These are phyloP conservation scores for Fagopyrum tataricum DNA, from an alignment of 148 eudicot genomes.

Conservation along the genomic window DNA sequence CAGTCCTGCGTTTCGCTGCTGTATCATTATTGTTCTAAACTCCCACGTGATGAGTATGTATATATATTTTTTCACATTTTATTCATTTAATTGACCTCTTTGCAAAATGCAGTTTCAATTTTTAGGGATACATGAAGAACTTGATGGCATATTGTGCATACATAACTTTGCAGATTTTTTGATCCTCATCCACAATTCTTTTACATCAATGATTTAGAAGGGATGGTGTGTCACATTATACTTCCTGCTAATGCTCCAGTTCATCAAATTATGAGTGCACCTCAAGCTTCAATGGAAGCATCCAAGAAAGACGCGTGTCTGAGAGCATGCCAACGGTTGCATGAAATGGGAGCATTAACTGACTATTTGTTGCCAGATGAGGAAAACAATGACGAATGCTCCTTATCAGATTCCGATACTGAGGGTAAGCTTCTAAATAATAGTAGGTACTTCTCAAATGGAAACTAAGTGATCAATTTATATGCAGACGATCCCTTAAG, in stretches of 20 bases:
- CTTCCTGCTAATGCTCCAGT: slow-evolving; percentile 92
- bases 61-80: not conserved
- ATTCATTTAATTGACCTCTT: not conserved
- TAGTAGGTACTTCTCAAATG: not conserved
- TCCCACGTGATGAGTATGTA: slow-evolving; percentile 93
- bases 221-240: slow-evolving; percentile 59
- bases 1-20: slow-evolving; percentile 64
- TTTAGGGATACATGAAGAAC: not conserved
- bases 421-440: slow-evolving; percentile 39
- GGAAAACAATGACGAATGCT: slow-evolving; percentile 35
- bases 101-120: not conserved
- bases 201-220: slow-evolving; percentile 61
- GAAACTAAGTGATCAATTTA: slow-evolving; percentile 2
- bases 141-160: not conserved
- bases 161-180: slow-evolving; percentile 50
- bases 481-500: slow-evolving; percentile 54
- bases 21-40: slow-evolving; percentile 87
- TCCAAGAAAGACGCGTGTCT: slow-evolving; percentile 92
- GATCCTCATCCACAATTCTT: slow-evolving; percentile 61
- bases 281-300: slow-evolving; percentile 67
- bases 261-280: slow-evolving; percentile 46
- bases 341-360: slow-evolving; percentile 77
- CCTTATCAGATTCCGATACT: slow-evolving; percentile 39
- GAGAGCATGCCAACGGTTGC: slow-evolving; percentile 83
- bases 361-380: slow-evolving; percentile 84